A percentile compares a stretch with the other conserved stretches of the same genome.
Evolutionary conservation across 78 protist species (phyloP).

Genomic region (Protostelium mycophagum): DNA sequence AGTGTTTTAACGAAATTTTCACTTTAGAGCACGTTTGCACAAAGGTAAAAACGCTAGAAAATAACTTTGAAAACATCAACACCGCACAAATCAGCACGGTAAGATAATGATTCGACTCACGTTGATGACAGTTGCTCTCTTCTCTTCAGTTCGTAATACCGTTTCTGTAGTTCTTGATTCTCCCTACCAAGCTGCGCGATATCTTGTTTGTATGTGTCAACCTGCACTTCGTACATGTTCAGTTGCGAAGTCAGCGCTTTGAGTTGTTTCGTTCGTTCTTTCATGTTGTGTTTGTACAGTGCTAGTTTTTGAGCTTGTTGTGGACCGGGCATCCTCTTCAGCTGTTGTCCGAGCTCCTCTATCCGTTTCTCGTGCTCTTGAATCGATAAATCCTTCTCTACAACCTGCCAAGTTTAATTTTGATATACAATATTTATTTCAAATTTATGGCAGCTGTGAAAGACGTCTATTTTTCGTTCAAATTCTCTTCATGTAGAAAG

Average conservation of each 20-base stretch:
- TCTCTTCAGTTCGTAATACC: not conserved
- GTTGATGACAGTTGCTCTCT: not conserved
- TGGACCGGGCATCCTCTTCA: constrained; percentile 79
- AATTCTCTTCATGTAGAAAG: no score
- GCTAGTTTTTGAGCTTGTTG: constrained; percentile 6
- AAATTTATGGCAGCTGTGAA: no score
- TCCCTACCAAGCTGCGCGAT: not conserved
- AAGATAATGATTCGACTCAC: no score
- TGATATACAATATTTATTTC: not conserved
- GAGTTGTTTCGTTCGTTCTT: not conserved
- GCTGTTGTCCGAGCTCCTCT: constrained; percentile 75
- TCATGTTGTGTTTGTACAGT: constrained; percentile 4
- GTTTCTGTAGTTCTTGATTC: not conserved
- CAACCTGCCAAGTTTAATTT: constrained; percentile 26
- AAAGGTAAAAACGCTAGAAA: not conserved
- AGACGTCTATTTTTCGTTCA: no score
- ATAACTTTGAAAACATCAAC: no score
- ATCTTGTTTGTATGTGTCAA: constrained; percentile 5
- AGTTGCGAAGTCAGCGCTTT: constrained; percentile 28
- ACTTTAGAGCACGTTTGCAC: not conserved
- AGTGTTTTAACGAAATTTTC: no score
- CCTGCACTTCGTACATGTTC: constrained; percentile 27
- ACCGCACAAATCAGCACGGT: no score
- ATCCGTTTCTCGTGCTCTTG: constrained; percentile 82
- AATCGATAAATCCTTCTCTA: constrained; percentile 72